Percentiles rank a stretch among this genome's conserved stretches.
phyloP scores from a whole-genome alignment of 1,284 basidiomycete species.

The Microbotryum saponariae region DNA sequence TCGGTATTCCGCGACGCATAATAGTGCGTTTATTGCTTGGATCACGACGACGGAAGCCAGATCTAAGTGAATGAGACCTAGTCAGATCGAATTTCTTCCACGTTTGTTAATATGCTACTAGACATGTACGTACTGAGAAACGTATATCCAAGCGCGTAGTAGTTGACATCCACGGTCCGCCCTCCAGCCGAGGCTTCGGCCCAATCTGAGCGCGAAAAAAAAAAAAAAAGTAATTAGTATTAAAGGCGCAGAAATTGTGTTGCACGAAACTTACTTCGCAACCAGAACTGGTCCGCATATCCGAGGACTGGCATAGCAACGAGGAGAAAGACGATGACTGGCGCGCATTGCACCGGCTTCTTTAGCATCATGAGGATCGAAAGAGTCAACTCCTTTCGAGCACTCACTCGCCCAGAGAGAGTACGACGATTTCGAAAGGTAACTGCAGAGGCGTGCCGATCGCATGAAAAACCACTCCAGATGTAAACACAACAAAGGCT shows the following conservation, averaged over 20 bases:
- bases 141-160: constrained; percentile 14
- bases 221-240: background rate
- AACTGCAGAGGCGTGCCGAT: constrained; percentile 4
- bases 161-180: constrained; percentile 5
- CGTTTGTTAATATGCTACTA: background rate
- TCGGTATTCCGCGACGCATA: too few species aligned
- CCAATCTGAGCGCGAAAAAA: constrained; percentile 9
- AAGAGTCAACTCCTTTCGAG: too few species aligned
- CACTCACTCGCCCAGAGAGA: constrained; percentile 9
- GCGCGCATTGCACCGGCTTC: too few species aligned
- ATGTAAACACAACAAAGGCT: too few species aligned
- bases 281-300: constrained; percentile 26
- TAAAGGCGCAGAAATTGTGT: background rate
- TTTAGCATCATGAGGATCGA: too few species aligned
- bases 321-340: constrained; percentile 8
- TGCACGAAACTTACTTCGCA: constrained; percentile 5
- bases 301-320: constrained; percentile 11
- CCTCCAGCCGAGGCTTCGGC: constrained; percentile 13
- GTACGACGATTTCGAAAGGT: constrained; percentile 19
- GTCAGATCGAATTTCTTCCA: constrained; percentile 16
- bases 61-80: too few species aligned
- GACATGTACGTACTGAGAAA: constrained; percentile 12
- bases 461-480: too few species aligned
- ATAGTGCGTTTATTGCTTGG: too few species aligned
- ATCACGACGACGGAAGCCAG: too few species aligned